These are phyloP conservation scores for Xerocomellus chrysenteron DNA, from an alignment of 768 basidiomycete species.

Conservation along the genomic window DNA sequence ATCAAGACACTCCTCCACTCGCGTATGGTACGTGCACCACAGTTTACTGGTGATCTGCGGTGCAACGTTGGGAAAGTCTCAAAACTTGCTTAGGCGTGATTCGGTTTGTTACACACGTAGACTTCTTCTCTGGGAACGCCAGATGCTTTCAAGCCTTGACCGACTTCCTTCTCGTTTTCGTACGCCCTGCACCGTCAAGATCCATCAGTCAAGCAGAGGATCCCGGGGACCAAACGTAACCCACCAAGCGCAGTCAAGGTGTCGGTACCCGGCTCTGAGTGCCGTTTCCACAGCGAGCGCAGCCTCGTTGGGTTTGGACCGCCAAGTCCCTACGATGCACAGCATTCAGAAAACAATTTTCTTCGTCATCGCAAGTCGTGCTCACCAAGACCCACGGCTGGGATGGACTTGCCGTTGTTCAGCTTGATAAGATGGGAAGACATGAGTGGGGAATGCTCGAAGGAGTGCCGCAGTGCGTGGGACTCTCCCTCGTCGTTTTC, in stretches of 20 bases:
- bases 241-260: slow-evolving; percentile 68
- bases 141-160: slow-evolving; percentile 72
- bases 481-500: not conserved
- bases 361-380: slow-evolving; percentile 23
- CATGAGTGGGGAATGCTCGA: slow-evolving; percentile 23
- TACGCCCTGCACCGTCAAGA: slow-evolving; percentile 45
- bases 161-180: slow-evolving; percentile 81
- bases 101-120: slow-evolving; percentile 43
- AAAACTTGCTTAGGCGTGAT: not conserved
- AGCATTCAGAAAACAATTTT: not conserved
- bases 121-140: slow-evolving; percentile 77
- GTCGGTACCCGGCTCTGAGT: slow-evolving; percentile 75
- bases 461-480: not conserved
- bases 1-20: slow-evolving; percentile 73
- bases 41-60: slow-evolving; percentile 68
- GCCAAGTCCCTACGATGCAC: slow-evolving; percentile 66
- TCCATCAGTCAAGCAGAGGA: slow-evolving; percentile 17
- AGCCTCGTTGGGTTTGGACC: slow-evolving; percentile 72
- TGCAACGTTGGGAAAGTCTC: not conserved
- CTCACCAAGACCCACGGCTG: slow-evolving; percentile 58
- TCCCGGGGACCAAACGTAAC: slow-evolving; percentile 5
- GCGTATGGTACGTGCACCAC: slow-evolving; percentile 65
- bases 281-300: slow-evolving; percentile 69
- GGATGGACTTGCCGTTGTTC: slow-evolving; percentile 58
- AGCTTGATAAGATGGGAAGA: slow-evolving; percentile 52